Evolutionary conservation across 345 rosid species (phyloP).

Genomic region (Pugionium dolabratum): DNA sequence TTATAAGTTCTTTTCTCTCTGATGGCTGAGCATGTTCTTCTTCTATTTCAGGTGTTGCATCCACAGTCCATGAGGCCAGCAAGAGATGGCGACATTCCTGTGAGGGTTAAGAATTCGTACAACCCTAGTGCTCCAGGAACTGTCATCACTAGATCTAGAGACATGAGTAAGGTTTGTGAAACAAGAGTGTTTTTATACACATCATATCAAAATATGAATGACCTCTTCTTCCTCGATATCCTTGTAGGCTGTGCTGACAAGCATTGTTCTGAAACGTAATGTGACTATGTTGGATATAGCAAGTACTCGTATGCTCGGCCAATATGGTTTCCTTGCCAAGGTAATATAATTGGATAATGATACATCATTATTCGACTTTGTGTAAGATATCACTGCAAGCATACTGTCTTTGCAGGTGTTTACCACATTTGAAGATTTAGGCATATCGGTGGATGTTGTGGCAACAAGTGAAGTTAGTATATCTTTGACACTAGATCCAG

Average conservation of each 20-base stretch:
- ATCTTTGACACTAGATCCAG: constrained; percentile 87
- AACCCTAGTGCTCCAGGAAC: constrained; percentile 93
- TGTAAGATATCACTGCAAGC: constrained; percentile 1
- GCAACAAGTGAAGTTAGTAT: constrained; percentile 99
- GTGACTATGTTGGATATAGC: constrained; percentile 94
- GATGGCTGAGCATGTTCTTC: constrained; percentile 11
- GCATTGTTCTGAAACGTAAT: constrained; percentile 89
- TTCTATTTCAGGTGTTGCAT: constrained; percentile 66
- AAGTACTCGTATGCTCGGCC: constrained; percentile 97
- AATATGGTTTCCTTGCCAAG: constrained; percentile 91
- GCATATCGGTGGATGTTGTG: constrained; percentile 92
- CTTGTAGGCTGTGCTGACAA: constrained; percentile 80
- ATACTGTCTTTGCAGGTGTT: constrained; percentile 55
- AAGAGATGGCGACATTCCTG: constrained; percentile 90
- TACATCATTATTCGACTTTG: constrained; percentile 8
- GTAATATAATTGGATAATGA: constrained; percentile 40
- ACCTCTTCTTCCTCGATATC: constrained; percentile 14
- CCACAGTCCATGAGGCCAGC: constrained; percentile 98
- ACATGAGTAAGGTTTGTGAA: constrained; percentile 81
- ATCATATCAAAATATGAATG: constrained; percentile 14
- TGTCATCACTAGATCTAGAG: constrained; percentile 74
- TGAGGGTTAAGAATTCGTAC: constrained; percentile 89
- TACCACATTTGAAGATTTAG: constrained; percentile 83
- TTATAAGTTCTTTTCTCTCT: constrained; percentile 7
- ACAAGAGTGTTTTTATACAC: constrained; percentile 14